Evolutionary conservation across 148 eudicot species (phyloP), one percentile per base, ranked within the genome.

Genomic region (Camellia lanceoleosa): DNA sequence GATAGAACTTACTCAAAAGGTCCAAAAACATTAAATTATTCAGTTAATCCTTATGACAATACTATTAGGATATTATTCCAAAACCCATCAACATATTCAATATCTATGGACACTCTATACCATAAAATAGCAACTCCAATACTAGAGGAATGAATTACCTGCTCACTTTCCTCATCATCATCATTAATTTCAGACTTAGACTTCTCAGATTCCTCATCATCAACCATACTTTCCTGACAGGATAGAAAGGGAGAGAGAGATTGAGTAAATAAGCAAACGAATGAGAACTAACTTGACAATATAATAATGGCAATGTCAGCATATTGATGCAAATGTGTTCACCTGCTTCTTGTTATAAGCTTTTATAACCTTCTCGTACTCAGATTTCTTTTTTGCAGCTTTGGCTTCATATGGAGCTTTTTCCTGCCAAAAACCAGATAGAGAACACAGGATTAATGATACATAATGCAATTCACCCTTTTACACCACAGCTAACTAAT

Each of bases 391-490:
- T 80, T 90, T 86, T 43, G 89, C 90, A 68, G 92, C 92, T 83
- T 88, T 90, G 73, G 89, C 89, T 83, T 86, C 92, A 79, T 83
- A 90, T 2, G 92, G 89, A 73, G 90, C 92, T 80, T 90, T 90
- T 76, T 90, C 92, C 92, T 90, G 80, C 58, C 76, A 23, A 84
- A 70, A 3, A 65, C 44, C 73, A 75, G 52, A 76, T 46, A 73
- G 20, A 76, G 19, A 72, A 81, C 1, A 47, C 5, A 51, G 65
- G 70, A 43, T 13, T 51, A 38, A 46, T 58, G 63, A 51, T 61
- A 18, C 19, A 77, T 1, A 14, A 66, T 23, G 30, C 51, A 47
- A 47, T 47, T 47, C 5, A 7, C 51, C 51, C 7, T 47, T 47
- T 7, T 7, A 47, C 5, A 47, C 2, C 51, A 7, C 51, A 47